Evolutionary conservation across 148 eudicot species (phyloP).

Genomic region (Gaultheria prostrata): DNA sequence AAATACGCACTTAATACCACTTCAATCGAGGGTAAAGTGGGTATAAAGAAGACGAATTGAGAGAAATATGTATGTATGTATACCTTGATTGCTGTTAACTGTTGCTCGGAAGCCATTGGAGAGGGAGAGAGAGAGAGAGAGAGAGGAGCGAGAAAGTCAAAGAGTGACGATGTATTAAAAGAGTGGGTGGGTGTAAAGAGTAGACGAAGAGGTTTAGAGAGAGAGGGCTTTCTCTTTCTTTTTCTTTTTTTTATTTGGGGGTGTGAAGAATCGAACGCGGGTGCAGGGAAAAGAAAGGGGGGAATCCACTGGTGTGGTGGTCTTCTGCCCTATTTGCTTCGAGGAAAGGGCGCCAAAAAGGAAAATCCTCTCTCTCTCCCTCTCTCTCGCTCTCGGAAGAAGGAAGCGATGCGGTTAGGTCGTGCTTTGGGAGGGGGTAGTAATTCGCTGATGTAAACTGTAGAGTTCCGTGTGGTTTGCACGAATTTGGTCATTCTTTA

Average conservation of each 20-base stretch:
- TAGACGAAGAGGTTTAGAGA: neutral
- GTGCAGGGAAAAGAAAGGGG: neutral
- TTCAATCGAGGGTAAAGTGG: neutral
- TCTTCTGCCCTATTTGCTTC: constrained; percentile 1
- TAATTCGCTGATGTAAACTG: no score
- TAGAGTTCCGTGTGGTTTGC: no score
- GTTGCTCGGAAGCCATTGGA: constrained; percentile 59
- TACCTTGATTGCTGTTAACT: constrained; percentile 64
- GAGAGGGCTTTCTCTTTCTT: neutral
- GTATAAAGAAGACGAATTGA: constrained; percentile 11
- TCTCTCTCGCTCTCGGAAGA: neutral
- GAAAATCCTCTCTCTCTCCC: neutral
- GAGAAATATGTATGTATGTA: neutral
- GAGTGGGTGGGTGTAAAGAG: neutral
- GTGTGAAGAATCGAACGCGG: constrained; percentile 12
- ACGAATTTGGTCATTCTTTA: no score
- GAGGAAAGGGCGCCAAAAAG: constrained; percentile 37
- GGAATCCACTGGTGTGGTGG: constrained; percentile 22
- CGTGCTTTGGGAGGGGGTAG: neutral
- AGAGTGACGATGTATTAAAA: neutral
- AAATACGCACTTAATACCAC: constrained; percentile 4
- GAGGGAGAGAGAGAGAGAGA: constrained; percentile 7
- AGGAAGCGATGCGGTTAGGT: neutral
- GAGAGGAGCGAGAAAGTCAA: neutral
- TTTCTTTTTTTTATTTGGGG: no score